These are phyloP conservation scores for Pistacia integerrima DNA, from an alignment of 345 rosid species.

Conservation along the genomic window DNA sequence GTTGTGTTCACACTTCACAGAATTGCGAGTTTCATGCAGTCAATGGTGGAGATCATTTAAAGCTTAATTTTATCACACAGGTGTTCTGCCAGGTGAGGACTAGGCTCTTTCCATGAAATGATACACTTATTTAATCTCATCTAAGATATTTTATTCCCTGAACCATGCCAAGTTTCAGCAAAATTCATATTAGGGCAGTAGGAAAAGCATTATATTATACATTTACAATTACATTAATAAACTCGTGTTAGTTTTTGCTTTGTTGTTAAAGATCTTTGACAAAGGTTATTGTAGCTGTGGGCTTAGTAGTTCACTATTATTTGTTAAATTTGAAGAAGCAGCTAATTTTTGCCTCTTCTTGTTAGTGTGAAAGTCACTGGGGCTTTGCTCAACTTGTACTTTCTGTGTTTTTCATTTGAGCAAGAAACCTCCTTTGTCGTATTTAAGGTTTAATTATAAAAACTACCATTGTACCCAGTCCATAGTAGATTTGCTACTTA, in stretches of 20 bases:
- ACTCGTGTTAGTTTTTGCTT: neutral
- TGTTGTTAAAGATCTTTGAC: neutral
- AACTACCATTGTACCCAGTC: neutral
- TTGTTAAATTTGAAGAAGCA: neutral
- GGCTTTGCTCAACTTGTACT: neutral
- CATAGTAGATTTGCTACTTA: neutral
- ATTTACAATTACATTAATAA: neutral
- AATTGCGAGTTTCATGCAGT: conserved; percentile 34
- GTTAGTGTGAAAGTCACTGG: neutral
- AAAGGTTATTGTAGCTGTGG: neutral
- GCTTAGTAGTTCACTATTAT: too few species aligned
- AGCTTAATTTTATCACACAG: neutral
- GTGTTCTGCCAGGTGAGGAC: conserved; percentile 23
- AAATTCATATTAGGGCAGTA: neutral
- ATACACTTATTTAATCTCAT: conserved; percentile 6
- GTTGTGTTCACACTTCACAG: conserved; percentile 34
- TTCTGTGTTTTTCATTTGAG: neutral
- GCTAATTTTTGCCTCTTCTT: neutral
- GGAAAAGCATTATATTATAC: neutral
- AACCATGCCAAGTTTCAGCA: conserved; percentile 1
- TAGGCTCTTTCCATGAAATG: conserved; percentile 1
- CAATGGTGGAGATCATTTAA: conserved; percentile 25
- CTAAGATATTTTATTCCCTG: neutral
- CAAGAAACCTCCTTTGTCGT: neutral
- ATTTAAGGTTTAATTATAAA: neutral